Evolutionary conservation across 2,329 filamentous ascomycete genomes (phyloP).

Genomic region (Colletotrichum sidae): DNA sequence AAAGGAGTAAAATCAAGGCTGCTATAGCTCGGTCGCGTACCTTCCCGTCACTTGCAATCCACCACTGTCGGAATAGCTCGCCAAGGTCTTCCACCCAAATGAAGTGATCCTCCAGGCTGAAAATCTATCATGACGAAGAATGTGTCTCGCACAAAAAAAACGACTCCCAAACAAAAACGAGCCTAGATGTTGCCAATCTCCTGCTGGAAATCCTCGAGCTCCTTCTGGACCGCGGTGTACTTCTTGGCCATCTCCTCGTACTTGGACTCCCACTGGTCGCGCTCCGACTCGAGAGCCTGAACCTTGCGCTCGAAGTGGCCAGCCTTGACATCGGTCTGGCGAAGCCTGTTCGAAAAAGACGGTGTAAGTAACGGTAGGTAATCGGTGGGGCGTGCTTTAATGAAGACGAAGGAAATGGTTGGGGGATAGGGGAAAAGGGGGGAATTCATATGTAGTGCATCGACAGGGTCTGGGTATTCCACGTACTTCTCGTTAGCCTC

Average conservation of each 20-base stretch:
- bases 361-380: conserved; percentile 34
- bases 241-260: conserved; percentile 98
- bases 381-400: conserved; percentile 33
- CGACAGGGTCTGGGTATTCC: conserved; percentile 7
- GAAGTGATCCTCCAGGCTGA: conserved; percentile 30
- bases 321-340: conserved; percentile 98
- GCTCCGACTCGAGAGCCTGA: conserved; percentile 90
- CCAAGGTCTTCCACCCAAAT: conserved; percentile 26
- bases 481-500: conserved; percentile 99
- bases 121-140: conserved; percentile 30
- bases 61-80: conserved; percentile 31
- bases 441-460: conserved; percentile 22
- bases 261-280: conserved; percentile 96
- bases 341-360: conserved; percentile 76
- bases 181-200: conserved; percentile 93
- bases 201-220: conserved; percentile 88
- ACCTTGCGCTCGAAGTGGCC: conserved; percentile 99
- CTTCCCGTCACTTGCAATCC: conserved; percentile 33
- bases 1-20: conserved; percentile 35
- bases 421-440: conserved; percentile 18
- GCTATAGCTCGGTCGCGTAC: conserved; percentile 32
- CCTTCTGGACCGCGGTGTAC: conserved; percentile 84
- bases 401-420: conserved; percentile 14
- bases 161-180: conserved; percentile 24
- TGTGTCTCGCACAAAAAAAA: conserved; percentile 17